Percentiles rank a stretch among this genome's conserved stretches.
phyloP scores from a whole-genome alignment of 78 protist species.

The Protostelium mycophagum region DNA sequence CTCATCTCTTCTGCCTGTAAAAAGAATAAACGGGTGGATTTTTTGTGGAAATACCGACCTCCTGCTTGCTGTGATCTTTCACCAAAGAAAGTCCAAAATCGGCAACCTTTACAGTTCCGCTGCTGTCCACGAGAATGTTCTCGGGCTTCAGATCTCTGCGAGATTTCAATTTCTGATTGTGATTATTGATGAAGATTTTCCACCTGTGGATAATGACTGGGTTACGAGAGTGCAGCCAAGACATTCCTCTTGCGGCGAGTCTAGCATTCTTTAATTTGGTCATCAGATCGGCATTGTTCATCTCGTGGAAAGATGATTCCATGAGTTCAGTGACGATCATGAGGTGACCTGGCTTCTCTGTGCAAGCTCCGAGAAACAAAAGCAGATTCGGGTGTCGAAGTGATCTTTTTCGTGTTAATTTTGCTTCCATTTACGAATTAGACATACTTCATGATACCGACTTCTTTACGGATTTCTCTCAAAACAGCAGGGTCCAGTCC shows the following conservation, averaged over 20 bases:
- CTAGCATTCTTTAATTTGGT: neutral
- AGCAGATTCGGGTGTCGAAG: conserved; percentile 61
- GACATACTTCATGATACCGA: conserved; percentile 38
- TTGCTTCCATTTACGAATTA: neutral
- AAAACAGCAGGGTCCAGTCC: neutral
- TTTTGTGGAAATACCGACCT: no score
- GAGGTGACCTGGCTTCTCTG: conserved; percentile 56
- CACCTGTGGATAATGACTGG: conserved; percentile 71
- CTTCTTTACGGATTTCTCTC: conserved; percentile 36
- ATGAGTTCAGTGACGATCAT: conserved; percentile 49
- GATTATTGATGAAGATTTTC: neutral
- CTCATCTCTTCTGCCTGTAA: neutral
- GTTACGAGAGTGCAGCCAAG: conserved; percentile 66
- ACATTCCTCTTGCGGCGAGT: conserved; percentile 68
- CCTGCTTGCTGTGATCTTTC: neutral
- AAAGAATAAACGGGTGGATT: no score
- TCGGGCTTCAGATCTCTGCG: conserved; percentile 63
- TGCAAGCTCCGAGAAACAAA: conserved; percentile 66
- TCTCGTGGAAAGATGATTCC: neutral
- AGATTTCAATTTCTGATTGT: neutral
- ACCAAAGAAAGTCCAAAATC: conserved; percentile 90
- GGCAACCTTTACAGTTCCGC: conserved; percentile 88
- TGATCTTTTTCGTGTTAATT: neutral
- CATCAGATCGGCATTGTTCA: neutral
- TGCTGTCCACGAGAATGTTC: conserved; percentile 65